Evolutionary conservation across 2,329 filamentous ascomycete genomes (phyloP), one percentile per base, ranked within the genome.

Genomic region (Scedosporium minutisporum): DNA sequence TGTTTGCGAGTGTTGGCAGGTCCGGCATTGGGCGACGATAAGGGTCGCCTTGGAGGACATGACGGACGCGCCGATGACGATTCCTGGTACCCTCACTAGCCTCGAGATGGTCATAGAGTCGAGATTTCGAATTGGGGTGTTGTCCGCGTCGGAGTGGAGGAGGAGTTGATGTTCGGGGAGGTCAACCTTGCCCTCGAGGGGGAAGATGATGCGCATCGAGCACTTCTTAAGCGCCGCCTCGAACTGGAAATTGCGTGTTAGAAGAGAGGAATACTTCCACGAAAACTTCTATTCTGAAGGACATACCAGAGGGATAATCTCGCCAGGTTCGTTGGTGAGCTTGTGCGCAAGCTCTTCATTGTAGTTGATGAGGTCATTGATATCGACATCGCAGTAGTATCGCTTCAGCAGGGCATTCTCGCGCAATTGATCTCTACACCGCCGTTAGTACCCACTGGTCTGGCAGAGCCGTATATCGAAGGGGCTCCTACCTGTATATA

Each of bases 51-150:
- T 97, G 12, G 93, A 97, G 2, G 93, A 96, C 74, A 97, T 88
- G 18, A 96, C 96, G 1, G 93, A 97, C 57, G 95, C 95, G 57
- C 95, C 93, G 67, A 99, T 99, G 64, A 99, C 91, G 67, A 99
- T 99, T 60, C 95, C 96, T 0, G 95, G 95, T 63, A 99, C 96
- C 63, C 93, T 87, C 46, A 99, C 93, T n/a, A 99, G 87, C 68
- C 92, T 88, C 4, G 93, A 92, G 68, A 99, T 96, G 66, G 91
- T 93, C 66, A 90, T 88, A 7, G 95, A 96, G 69, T 96, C 95
- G 46, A 99, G 84, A 68, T 97, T 92, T 67, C 95, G 89, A 69
- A 99, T 97, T 0, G 93, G 95, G 33, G 93, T 91, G 73, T 96
- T 87, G 61, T 93, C 88, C 66, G 92, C 92, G 64, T 87, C 90